Percentiles rank a stretch among this genome's conserved stretches.
Conservation (phyloP, 257 asterid genomes). For the Jaltomata sinuosa region DNA sequence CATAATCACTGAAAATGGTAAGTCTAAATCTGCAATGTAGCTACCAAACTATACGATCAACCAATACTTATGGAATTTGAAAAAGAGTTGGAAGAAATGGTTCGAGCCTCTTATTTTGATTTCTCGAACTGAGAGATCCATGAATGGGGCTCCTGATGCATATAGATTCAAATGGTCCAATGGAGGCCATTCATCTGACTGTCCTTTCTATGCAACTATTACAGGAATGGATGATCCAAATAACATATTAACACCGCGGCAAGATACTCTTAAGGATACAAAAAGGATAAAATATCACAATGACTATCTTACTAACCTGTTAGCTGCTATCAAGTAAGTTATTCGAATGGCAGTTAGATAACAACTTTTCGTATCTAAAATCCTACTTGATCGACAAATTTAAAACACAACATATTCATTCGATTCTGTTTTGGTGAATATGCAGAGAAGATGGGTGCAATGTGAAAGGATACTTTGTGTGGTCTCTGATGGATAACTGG, state of each 20-base stretch:
- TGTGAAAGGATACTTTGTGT: slow-evolving; percentile 72
- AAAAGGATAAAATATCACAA: slow-evolving; percentile 72
- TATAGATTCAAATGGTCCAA: too few species aligned
- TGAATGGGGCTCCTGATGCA: too few species aligned
- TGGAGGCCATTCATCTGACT: too few species aligned
- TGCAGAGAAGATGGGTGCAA: slow-evolving; percentile 88
- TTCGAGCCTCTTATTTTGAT: too few species aligned
- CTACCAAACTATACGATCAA: neutral
- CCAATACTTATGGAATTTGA: neutral
- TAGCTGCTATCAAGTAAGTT: slow-evolving; percentile 66
- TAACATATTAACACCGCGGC: slow-evolving; percentile 2
- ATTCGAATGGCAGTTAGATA: neutral
- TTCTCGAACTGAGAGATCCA: too few species aligned
- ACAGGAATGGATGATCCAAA: slow-evolving; percentile 79
- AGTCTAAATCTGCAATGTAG: neutral
- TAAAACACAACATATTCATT: neutral
- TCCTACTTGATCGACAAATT: neutral
- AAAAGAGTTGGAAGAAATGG: neutral
- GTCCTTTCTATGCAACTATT: neutral
- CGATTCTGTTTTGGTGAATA: neutral
- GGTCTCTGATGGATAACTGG: slow-evolving; percentile 95
- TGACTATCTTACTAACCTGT: slow-evolving; percentile 53
- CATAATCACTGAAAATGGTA: slow-evolving; percentile 84
- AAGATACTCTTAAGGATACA: slow-evolving; percentile 50
- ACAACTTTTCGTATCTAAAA: neutral